Evolutionary conservation across 257 asterid genomes (phyloP).

Genomic region (Parsonsia alboflavescens): DNA sequence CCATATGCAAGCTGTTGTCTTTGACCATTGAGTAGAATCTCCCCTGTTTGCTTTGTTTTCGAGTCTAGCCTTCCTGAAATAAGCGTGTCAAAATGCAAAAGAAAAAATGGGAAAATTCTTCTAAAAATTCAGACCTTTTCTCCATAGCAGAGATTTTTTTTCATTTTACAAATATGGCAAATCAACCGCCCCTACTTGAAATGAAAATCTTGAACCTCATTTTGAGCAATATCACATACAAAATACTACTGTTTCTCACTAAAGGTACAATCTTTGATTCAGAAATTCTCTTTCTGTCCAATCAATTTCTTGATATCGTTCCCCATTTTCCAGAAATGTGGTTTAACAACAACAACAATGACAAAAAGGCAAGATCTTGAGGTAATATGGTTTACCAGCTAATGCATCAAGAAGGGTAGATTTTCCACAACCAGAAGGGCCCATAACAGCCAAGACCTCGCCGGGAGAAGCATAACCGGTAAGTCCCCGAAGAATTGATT

Average conservation of each 20-base stretch:
- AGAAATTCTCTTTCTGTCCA: neutral
- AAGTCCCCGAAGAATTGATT: constrained; percentile 26
- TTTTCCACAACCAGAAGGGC: constrained; percentile 43
- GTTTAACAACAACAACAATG: neutral
- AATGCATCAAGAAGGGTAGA: constrained; percentile 37
- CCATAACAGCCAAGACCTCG: constrained; percentile 30
- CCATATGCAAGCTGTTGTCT: constrained; percentile 49
- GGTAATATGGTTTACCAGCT: constrained; percentile 28
- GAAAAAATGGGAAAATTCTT: neutral
- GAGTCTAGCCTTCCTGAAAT: constrained; percentile 47
- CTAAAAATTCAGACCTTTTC: neutral
- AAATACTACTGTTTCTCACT: neutral
- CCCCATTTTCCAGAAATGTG: neutral
- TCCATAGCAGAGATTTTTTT: neutral
- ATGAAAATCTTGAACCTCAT: neutral
- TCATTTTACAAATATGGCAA: too few species aligned
- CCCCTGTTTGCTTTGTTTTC: constrained; percentile 38
- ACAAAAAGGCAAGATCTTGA: neutral
- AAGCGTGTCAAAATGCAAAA: neutral
- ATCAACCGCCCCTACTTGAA: neutral
- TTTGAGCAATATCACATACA: neutral
- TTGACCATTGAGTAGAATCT: constrained; percentile 44
- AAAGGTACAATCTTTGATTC: neutral
- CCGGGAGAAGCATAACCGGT: constrained; percentile 32
- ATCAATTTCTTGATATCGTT: neutral